phyloP scores from a whole-genome alignment of 805 yeast species.

The Candida maltosa region DNA sequence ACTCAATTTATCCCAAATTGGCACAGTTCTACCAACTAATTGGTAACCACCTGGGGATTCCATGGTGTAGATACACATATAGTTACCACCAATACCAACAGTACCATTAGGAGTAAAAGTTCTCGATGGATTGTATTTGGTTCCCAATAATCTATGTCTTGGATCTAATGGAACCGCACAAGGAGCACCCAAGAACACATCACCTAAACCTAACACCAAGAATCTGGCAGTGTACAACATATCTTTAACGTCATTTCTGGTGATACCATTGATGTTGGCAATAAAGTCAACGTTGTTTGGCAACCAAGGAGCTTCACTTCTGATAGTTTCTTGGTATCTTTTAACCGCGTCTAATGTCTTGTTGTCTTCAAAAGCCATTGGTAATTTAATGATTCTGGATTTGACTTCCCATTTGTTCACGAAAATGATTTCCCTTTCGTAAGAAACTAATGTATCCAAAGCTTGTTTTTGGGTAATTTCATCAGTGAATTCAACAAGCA shows the following conservation, averaged over 20 bases:
- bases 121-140: slow-evolving; percentile 95
- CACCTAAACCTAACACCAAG: slow-evolving; percentile 93
- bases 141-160: slow-evolving; percentile 85
- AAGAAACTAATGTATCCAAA: slow-evolving; percentile 62
- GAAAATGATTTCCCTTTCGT: slow-evolving; percentile 71
- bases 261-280: slow-evolving; percentile 81
- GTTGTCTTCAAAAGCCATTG: slow-evolving; percentile 95
- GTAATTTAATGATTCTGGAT: slow-evolving; percentile 78
- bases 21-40: slow-evolving; percentile 92
- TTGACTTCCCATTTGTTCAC: slow-evolving; percentile 82
- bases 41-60: slow-evolving; percentile 99
- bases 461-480: slow-evolving; percentile 59
- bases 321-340: slow-evolving; percentile 89
- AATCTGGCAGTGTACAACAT: slow-evolving; percentile 87
- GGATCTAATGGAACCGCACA: slow-evolving; percentile 98
- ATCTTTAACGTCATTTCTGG: slow-evolving; percentile 71
- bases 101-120: slow-evolving; percentile 95
- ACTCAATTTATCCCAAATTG: slow-evolving; percentile 94
- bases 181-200: slow-evolving; percentile 96
- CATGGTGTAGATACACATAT: slow-evolving; percentile 98
- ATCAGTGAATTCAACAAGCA: slow-evolving; percentile 80
- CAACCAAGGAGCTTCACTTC: slow-evolving; percentile 94
- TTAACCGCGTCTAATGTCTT: slow-evolving; percentile 85
- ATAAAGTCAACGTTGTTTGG: slow-evolving; percentile 97
- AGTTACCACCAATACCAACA: slow-evolving; percentile 98